Conservation (phyloP, 2,329 filamentous ascomycete genomes). For the Acephala macrosclerotiorum region DNA sequence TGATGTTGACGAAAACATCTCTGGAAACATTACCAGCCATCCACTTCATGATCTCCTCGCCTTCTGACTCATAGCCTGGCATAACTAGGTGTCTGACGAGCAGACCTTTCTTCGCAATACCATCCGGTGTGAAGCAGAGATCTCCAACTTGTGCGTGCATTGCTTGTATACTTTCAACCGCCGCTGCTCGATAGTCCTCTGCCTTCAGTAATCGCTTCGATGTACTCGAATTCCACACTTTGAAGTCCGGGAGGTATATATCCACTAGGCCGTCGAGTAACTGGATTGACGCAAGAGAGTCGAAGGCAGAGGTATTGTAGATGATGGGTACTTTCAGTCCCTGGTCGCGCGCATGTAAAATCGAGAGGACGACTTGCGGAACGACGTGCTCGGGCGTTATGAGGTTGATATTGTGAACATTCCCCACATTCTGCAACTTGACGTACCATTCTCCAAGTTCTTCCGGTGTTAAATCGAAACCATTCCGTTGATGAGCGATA, state of each 20-base stretch:
- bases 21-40: constrained; percentile 75
- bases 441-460: constrained; percentile 83
- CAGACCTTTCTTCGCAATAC: constrained; percentile 79
- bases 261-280: constrained; percentile 82
- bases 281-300: constrained; percentile 74
- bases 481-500: constrained; percentile 82
- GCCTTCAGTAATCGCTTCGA: constrained; percentile 79
- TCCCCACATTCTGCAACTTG: constrained; percentile 80
- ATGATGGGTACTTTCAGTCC: constrained; percentile 78
- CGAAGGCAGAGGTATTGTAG: constrained; percentile 86
- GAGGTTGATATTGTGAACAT: constrained; percentile 89
- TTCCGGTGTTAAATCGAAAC: constrained; percentile 80
- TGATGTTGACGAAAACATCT: constrained; percentile 84
- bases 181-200: constrained; percentile 75
- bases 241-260: constrained; percentile 90
- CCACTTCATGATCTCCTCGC: constrained; percentile 77
- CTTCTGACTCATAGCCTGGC: constrained; percentile 80
- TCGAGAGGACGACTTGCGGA: constrained; percentile 80
- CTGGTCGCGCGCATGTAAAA: constrained; percentile 74
- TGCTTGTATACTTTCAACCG: constrained; percentile 77
- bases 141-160: constrained; percentile 87
- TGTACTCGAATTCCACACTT: constrained; percentile 74
- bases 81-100: constrained; percentile 84
- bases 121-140: constrained; percentile 81
- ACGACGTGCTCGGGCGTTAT: constrained; percentile 89